Base-by-base conservation (phyloP, 176 grass and related monocot species). In the Saccharum spontaneum region DNA sequence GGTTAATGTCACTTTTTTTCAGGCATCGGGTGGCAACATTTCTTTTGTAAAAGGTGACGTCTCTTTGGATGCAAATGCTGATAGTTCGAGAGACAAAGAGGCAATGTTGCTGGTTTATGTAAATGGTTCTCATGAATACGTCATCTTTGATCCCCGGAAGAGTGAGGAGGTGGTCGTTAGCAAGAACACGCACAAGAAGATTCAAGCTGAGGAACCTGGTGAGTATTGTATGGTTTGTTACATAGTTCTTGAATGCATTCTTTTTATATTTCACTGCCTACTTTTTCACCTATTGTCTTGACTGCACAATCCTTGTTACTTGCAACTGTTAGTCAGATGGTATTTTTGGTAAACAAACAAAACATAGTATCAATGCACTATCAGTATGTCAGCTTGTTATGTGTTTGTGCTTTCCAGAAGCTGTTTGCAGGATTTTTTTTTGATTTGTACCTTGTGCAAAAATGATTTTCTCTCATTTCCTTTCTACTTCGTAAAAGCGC, bases 41-140 rank as follows among this genome's bases (percentile, higher is more conserved):
- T 73, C 86, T 87, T 99, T 94, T 89, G 66, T 99, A 61, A 92
- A 85, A 65, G n/a, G 73, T 31, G 78, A 71, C 36, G 8, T 48
- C 65, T 87, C 88, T 79, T 66, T 82, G 23, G 71, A 82, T 70
- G 75, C 57, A 33, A 68, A 88, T 23, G 80, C 31, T 15, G 75
- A 84, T 66, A 69, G 67, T 77, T 78, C 60, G 12, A 73, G n/a
- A 45, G 83, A 70, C 67, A 81, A 26, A 61, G 73, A 84, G 74
- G 62, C 73, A 45, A 57, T 54, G 60, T 84, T 89, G 38, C 61
- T 96, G 52, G 91, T 83, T 49, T 99, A 92, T 31, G 31, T 99
- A 61, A 99, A 92, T 72, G 44, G 93, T 78, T 87, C 85, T 45
- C 93, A 94, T 84, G 91, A 99, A 61, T 99, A 99, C 77, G 78